Conservation (phyloP, 805 yeast genomes). For the Lipomyces lipofer region DNA sequence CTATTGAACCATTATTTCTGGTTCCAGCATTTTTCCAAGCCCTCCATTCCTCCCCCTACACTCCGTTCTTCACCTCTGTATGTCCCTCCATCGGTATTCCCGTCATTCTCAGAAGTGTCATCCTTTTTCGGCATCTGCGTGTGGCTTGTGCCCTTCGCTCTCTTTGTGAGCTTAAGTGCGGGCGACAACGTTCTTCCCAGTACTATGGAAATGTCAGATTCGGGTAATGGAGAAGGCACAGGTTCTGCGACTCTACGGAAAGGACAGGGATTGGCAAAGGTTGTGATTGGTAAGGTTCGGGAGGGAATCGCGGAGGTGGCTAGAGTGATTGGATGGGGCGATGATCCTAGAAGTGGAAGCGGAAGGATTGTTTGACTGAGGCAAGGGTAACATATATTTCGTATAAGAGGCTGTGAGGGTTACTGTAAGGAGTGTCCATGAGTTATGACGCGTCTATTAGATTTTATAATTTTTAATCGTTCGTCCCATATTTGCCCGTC, state of each 20-base stretch:
- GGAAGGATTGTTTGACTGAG: constrained; percentile 20
- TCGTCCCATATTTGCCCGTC: no score
- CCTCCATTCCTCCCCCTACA: constrained; percentile 30
- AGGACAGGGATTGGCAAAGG: constrained; percentile 30
- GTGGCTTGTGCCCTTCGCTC: constrained; percentile 91
- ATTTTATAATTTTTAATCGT: no score
- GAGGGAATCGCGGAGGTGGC: constrained; percentile 30
- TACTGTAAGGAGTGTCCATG: no score
- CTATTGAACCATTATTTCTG: constrained; percentile 81
- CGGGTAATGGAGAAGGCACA: constrained; percentile 2
- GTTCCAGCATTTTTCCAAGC: constrained; percentile 69
- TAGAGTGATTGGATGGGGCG: constrained; percentile 30
- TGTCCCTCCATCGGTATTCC: constrained; percentile 54
- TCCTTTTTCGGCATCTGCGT: constrained; percentile 90
- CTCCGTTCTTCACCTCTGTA: constrained; percentile 27
- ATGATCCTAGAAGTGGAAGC: constrained; percentile 15
- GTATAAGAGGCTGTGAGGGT: no score
- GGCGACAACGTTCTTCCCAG: constrained; percentile 83
- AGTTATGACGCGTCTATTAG: no score
- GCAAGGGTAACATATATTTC: neutral
- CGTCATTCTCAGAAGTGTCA: constrained; percentile 86
- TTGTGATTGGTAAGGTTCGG: constrained; percentile 25
- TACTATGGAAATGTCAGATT: constrained; percentile 23
- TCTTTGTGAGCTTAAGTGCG: constrained; percentile 89
- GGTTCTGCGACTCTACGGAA: constrained; percentile 6